A percentile compares a stretch with the other conserved stretches of the same genome.
Evolutionary conservation across 2,329 filamentous ascomycete genomes (phyloP).

Genomic region (Alternaria arborescens): DNA sequence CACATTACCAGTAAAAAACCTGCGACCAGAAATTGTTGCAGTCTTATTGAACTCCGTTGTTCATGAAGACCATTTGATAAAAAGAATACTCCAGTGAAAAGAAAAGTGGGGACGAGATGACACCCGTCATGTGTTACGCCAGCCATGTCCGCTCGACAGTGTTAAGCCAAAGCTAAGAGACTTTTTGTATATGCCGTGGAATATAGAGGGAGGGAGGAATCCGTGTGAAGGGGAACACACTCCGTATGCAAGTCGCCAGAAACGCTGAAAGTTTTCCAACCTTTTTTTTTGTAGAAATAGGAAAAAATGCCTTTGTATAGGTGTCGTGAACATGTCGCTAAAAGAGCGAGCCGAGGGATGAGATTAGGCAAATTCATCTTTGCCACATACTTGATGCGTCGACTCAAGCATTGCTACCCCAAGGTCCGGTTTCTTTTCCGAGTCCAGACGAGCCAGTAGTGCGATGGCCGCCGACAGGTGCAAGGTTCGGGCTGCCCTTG

Average conservation of each 20-base stretch:
- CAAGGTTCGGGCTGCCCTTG: slow-evolving; percentile 46
- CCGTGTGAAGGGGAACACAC: not conserved
- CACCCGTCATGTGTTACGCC: not conserved
- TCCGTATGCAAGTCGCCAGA: slow-evolving; percentile 21
- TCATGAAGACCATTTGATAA: not conserved
- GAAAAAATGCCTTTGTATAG: slow-evolving; percentile 9
- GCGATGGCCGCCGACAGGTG: slow-evolving; percentile 46
- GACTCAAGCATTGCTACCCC: slow-evolving; percentile 30
- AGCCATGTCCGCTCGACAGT: not conserved
- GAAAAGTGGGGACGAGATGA: not conserved
- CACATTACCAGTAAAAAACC: not conserved
- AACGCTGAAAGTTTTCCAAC: slow-evolving; percentile 20
- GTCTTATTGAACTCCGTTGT: slow-evolving; percentile 6
- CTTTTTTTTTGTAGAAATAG: slow-evolving; percentile 1
- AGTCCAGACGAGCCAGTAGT: slow-evolving; percentile 30
- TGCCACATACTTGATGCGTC: not conserved
- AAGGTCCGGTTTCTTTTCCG: slow-evolving; percentile 28
- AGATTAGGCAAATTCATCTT: not conserved
- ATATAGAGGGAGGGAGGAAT: not conserved
- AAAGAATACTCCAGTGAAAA: not conserved
- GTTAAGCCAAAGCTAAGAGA: slow-evolving; percentile 13
- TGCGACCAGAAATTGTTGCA: not conserved
- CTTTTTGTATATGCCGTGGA: slow-evolving; percentile 18
- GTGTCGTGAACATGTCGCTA: not conserved
- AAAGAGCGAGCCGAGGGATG: not conserved